Base-by-base conservation (phyloP, 805 yeast species). In the Zygoascus bituminiphila region DNA sequence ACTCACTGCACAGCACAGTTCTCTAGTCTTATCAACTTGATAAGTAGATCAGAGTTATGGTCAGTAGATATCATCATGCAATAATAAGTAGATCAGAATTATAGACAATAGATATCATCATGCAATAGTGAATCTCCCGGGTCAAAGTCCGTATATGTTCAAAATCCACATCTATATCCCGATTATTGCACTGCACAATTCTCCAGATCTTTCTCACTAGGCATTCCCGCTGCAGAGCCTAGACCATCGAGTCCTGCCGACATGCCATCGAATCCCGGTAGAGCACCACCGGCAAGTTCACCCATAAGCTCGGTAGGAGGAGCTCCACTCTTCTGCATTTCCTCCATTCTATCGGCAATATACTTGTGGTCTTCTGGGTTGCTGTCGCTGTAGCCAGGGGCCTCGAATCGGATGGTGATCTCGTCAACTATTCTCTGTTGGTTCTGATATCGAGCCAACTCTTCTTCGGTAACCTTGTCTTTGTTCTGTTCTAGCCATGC, bases 301-400 rank as follows among this genome's bases (percentile, higher is more conserved):
- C 84, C 85, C 51, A 82, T 77, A 33, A 87, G 69, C 45, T 84
- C 95, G 12, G 74, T 62, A 4, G 95, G 95, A 1, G 94, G 94
- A 59, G 85, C 80, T 0, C 95, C 94, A 25, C 84, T 67, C 43
- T 76, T 82, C 63, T 87, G 73, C 72, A 70, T 68, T 49, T 61
- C 72, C 57, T 83, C 89, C 68, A 87, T 72, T 52, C 78, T 74
- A 6, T 62, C 56, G 47, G 79, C 74, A 43, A 87, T 76, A 50
- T 67, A 73, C 45, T 75, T 78, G 51, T 80, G 72, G 42, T 66
- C 66, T 25, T 62, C 57, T 9, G 56, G 51, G 42, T 67, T 62
- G 19, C 69, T 67, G 51, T 83, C 91, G 50, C 69, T 67, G 62
- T 84, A 91, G 31, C 66, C 68, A 0, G 79, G 73, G 4, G 70